Evolutionary conservation across 176 grass and related monocot genomes (phyloP).

Genomic region (Bolboschoenus planiculmis): DNA sequence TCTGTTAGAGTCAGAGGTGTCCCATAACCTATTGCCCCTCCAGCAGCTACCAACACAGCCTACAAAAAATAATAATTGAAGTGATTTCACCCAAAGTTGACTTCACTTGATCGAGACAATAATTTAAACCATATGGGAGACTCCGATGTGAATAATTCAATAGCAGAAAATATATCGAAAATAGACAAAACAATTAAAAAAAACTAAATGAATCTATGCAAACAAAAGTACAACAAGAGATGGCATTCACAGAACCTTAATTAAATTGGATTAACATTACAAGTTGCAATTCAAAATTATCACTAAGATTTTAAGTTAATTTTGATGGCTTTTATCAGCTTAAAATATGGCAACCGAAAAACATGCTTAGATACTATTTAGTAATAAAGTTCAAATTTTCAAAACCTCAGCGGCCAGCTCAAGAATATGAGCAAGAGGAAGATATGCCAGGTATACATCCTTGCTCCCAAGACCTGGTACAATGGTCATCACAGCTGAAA

Average conservation of each 20-base stretch:
- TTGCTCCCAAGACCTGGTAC: slow-evolving; percentile 71
- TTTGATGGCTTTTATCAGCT: background rate
- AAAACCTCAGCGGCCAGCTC: slow-evolving; percentile 90
- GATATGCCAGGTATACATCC: slow-evolving; percentile 86
- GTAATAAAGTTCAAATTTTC: background rate
- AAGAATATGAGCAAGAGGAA: slow-evolving; percentile 94
- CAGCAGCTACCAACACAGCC: slow-evolving; percentile 68
- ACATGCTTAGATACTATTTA: background rate
- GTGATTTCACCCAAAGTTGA: background rate
- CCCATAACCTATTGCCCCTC: slow-evolving; percentile 77
- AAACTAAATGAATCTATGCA: background rate
- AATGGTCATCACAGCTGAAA: slow-evolving; percentile 89
- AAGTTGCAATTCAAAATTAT: background rate
- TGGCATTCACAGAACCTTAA: background rate
- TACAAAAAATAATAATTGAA: slow-evolving; percentile 28
- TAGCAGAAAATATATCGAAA: slow-evolving; percentile 18
- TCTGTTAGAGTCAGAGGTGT: slow-evolving; percentile 87
- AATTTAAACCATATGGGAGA: background rate
- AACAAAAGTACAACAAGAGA: background rate
- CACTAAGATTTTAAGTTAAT: background rate
- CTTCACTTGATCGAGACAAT: background rate
- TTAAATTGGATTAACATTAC: background rate
- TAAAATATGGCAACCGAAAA: background rate
- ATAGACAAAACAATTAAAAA: slow-evolving; percentile 9
- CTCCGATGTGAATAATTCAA: background rate